Evolutionary conservation across 2,329 filamentous ascomycete genomes (phyloP), one percentile per base, ranked within the genome.

Genomic region (Aspergillus versicolor): DNA sequence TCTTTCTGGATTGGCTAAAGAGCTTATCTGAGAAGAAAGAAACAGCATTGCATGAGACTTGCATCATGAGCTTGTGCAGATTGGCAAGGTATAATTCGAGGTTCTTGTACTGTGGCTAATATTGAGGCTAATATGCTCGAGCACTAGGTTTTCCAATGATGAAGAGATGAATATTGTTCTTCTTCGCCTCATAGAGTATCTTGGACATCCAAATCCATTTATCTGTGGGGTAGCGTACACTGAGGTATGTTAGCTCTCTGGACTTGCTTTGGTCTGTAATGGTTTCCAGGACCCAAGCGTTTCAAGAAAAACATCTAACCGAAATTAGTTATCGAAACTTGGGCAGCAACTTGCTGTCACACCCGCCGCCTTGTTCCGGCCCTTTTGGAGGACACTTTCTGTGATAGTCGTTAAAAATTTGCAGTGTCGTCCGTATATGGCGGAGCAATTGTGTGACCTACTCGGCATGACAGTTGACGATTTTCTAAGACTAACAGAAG

Each of bases 381-480:
- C 93, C 0, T 97, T 92, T 72, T 97, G 93, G 92, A 85, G 86
- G 63, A 93, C 84, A 30, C 80, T 99, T 44, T 92, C 91, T 0
- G 88, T 93, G 58, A 84, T 88, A 49, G 87, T 91, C 2, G 88
- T 94, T 27, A 93, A 92, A 70, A 91, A 96, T 65, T 82, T 97
- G 59, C 82, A 88, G 21, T 82, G 84, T 47, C 85, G 88, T 46
- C 93, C 94, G n/a, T 90, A 94, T 65, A 89, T 92, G 68, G 88
- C 87, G 46, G 86, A 90, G 54, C 82, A 89, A 44, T 81, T 97
- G 48, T 91, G 92, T 22, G 91, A 96, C 62, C 75, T 97, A 30
- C 80, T 97, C 38, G 86, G 88, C 51, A 88, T 91, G 67, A 88
- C 85, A 40, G 83, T 95, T 8, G 81, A 86, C 43, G 86, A 90